These are phyloP conservation scores for Syzygium grande DNA, from an alignment of 345 rosid species.

Conservation along the genomic window DNA sequence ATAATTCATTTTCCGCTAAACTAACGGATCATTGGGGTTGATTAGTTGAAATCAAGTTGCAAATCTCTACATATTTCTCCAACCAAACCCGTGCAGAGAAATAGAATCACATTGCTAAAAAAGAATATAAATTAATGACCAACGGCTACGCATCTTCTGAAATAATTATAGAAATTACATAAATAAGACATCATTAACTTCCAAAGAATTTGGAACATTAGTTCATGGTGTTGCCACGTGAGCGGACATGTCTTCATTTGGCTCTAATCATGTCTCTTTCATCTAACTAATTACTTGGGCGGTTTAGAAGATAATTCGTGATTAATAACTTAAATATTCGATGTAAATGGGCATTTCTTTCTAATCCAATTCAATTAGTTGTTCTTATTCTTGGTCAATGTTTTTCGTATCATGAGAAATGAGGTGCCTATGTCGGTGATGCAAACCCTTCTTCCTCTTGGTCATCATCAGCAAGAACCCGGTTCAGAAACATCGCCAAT, in stretches of 20 bases:
- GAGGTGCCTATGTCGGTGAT: conserved; percentile 22
- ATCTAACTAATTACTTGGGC: background rate
- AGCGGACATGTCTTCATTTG: background rate
- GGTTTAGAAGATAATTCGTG: background rate
- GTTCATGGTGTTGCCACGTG: background rate
- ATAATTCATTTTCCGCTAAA: too few species aligned
- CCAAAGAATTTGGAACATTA: background rate
- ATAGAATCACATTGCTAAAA: background rate
- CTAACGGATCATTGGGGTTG: too few species aligned
- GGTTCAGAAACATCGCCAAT: conserved; percentile 78
- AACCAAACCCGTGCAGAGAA: too few species aligned
- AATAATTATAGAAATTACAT: background rate
- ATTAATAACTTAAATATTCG: background rate
- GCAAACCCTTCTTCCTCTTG: conserved; percentile 19
- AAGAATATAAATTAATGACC: background rate
- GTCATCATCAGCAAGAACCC: conserved; percentile 32
- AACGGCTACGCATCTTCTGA: background rate
- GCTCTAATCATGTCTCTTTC: background rate
- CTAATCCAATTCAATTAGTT: background rate
- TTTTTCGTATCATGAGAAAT: background rate
- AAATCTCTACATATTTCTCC: too few species aligned
- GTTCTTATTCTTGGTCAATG: background rate
- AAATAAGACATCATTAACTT: background rate
- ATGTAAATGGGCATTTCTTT: background rate
- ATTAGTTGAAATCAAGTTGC: too few species aligned